A percentile compares a stretch with the other conserved stretches of the same genome.
These are phyloP conservation scores for Chaetomium fimeti DNA, from an alignment of 495 filamentous ascomycete species.

Conservation along the genomic window DNA sequence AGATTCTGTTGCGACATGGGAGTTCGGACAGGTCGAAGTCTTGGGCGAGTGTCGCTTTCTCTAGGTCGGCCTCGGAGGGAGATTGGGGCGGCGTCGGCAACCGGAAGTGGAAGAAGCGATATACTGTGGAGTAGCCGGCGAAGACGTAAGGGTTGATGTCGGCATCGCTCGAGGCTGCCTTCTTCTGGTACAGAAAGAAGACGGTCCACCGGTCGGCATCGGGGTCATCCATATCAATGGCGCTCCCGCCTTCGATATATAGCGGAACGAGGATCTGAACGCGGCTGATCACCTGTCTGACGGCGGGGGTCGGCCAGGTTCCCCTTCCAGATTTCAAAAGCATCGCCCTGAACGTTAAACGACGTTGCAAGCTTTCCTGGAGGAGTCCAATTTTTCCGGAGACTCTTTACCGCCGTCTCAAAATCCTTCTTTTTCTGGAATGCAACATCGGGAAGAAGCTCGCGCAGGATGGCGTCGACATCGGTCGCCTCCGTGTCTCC, in stretches of 20 bases:
- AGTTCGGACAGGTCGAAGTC: constrained; percentile 41
- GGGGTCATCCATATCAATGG: constrained; percentile 67
- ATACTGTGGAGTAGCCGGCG: constrained; percentile 83
- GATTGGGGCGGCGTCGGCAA: constrained; percentile 30
- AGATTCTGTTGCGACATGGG: constrained; percentile 75
- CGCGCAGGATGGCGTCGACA: constrained; percentile 61
- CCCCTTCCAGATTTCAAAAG: constrained; percentile 55
- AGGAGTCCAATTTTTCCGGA: constrained; percentile 58
- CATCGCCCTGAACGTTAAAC: constrained; percentile 37
- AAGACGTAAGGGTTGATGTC: constrained; percentile 63
- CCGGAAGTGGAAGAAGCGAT: constrained; percentile 70
- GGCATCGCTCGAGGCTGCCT: constrained; percentile 43
- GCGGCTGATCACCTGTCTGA: constrained; percentile 66
- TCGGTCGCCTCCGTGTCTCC: constrained; percentile 70
- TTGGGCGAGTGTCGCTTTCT: constrained; percentile 31
- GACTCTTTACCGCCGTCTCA: constrained; percentile 54
- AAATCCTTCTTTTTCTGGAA: constrained; percentile 61
- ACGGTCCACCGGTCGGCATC: constrained; percentile 82
- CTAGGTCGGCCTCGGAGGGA: constrained; percentile 21
- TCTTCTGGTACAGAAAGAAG: constrained; percentile 76
- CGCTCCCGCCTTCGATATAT: constrained; percentile 86
- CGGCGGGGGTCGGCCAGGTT: constrained; percentile 52
- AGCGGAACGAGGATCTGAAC: constrained; percentile 81
- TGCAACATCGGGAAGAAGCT: constrained; percentile 66
- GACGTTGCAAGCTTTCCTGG: constrained; percentile 51